These are phyloP conservation scores for Monilinia vaccinii-corymbosi DNA, from an alignment of 2,329 filamentous ascomycete species.

Conservation along the genomic window DNA sequence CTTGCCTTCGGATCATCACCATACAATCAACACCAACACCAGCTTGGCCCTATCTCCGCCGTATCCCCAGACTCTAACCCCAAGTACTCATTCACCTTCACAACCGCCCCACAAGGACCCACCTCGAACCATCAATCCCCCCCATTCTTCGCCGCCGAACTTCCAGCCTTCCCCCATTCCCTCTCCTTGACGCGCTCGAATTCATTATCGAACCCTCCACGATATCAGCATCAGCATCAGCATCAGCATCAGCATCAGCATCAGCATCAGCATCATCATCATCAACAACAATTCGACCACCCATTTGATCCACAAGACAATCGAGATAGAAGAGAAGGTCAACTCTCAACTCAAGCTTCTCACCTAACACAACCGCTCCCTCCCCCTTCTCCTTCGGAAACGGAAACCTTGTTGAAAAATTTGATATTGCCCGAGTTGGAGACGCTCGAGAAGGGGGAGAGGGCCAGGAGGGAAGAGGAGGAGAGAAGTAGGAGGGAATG, in stretches of 20 bases:
- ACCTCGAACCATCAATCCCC: neutral
- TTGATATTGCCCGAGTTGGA: constrained; percentile 6
- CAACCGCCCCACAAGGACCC: neutral
- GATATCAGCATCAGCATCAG: neutral
- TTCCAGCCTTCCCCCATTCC: neutral
- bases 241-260: neutral
- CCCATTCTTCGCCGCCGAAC: neutral
- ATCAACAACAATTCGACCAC: neutral
- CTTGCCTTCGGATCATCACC: neutral
- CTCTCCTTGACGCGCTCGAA: neutral
- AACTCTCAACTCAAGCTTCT: neutral
- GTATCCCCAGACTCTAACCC: constrained; percentile 1
- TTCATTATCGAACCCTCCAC: neutral
- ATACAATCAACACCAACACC: neutral
- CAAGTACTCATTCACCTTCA: constrained; percentile 10
- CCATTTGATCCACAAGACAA: neutral
- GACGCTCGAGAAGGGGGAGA: constrained; percentile 1
- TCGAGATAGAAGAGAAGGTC: neutral
- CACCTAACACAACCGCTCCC: neutral
- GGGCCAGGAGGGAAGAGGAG: constrained; percentile 1
- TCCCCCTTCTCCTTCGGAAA: neutral
- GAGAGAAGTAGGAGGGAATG: constrained; percentile 5
- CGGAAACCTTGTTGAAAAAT: constrained; percentile 4
- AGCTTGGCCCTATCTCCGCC: neutral
- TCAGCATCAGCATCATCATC: neutral